Evolutionary conservation across 1,284 basidiomycete species (phyloP), one percentile per base, ranked within the genome.

Genomic region (Acaromyces ingoldii): DNA sequence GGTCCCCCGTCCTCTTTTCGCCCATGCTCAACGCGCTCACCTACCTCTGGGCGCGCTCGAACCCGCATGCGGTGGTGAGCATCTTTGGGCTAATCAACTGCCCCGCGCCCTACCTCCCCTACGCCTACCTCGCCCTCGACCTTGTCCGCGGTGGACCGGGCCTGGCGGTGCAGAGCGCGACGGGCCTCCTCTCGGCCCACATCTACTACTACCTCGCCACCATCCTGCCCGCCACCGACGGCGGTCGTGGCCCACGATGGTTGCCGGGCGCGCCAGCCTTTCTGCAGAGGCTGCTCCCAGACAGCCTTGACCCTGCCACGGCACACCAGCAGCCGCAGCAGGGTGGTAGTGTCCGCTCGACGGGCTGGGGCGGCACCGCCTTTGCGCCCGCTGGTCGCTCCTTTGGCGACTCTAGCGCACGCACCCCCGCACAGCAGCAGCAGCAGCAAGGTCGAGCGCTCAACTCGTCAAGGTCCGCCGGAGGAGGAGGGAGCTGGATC

Each of bases 101-200:
- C 21, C 87, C 86, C 0, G 76, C 87, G 55, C 76, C 78, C 54
- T 91, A 86, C 74, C 82, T 87, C 58, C 88, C 90, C 0, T 64
- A 65, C 68, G 80, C 83, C 36, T 80, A 91, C 64, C 81, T 91
- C 48, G 82, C 67, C 31, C 76, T 91, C 65, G 88, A 91, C 74
- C 70, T 87, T 34, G 70, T 90, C 62, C 80, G 80, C 57, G 83
- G 77, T 10, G 89, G 89, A 2, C 82, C 83, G 0, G 33, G 52
- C 0, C 80, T 80, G 3, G 86, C 83, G 2, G 81, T 83, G 1
- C 70, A 78, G 49, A 78, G 81, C 43, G 72, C 87, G 26, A 85
- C 85, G 0, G 89, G 89, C 1, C 80, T 86, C 19, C 78, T 88
- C 34, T 81, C 85, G 0, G 89, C 87, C 0, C 87, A 91, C 68